These are phyloP conservation scores for Sanghuangporus weigelae DNA, from an alignment of 1,284 basidiomycete species.

Conservation along the genomic window DNA sequence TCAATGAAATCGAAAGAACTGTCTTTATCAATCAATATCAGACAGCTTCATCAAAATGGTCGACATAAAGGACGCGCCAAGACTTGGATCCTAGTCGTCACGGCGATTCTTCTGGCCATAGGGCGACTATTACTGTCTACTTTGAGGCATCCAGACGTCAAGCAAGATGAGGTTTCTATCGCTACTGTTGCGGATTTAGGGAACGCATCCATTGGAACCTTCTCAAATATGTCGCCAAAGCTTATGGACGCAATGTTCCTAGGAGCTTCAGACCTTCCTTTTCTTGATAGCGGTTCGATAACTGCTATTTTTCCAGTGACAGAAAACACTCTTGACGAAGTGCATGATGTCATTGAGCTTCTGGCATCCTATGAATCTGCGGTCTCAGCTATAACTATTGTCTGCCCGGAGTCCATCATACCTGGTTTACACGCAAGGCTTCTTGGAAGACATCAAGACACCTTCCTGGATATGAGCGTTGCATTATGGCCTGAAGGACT, in stretches of 20 bases:
- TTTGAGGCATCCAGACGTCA: neutral
- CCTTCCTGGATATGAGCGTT: slow-evolving; percentile 12
- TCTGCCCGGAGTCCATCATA: slow-evolving; percentile 1
- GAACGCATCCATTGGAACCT: neutral
- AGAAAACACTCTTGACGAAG: neutral
- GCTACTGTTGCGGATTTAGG: too few species aligned
- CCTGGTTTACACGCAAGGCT: neutral
- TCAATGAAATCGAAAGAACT: neutral
- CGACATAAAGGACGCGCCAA: neutral
- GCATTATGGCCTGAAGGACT: slow-evolving; percentile 6
- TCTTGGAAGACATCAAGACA: neutral
- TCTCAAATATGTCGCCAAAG: neutral
- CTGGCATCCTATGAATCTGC: slow-evolving; percentile 11
- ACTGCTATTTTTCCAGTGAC: slow-evolving; percentile 15
- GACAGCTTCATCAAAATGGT: neutral
- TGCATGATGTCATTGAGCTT: slow-evolving; percentile 8
- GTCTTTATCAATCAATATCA: neutral
- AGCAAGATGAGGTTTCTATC: neutral
- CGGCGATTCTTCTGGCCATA: neutral
- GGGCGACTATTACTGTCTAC: neutral
- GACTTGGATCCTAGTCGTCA: neutral
- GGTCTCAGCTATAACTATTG: slow-evolving; percentile 10
- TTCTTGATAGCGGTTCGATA: slow-evolving; percentile 11
- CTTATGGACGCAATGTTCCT: neutral
- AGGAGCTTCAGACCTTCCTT: slow-evolving; percentile 6